phyloP scores from a whole-genome alignment of 495 filamentous ascomycete genomes.

The Xylaria castorea region DNA sequence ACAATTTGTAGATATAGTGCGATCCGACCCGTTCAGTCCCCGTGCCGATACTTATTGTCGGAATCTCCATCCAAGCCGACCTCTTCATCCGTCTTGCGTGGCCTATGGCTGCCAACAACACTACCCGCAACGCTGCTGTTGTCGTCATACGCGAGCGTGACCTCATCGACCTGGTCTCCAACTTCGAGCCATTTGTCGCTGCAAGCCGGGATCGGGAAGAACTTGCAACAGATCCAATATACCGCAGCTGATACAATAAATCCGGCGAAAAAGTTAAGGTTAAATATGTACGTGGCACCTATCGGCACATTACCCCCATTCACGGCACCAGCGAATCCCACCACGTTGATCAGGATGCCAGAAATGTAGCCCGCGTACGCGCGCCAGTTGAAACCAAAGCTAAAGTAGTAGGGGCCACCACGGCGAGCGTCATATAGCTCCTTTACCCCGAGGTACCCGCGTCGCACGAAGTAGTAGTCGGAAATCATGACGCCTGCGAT shows the following conservation, averaged over 20 bases:
- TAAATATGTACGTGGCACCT: conserved; percentile 87
- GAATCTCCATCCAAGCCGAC: conserved; percentile 1
- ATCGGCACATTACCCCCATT: conserved; percentile 67
- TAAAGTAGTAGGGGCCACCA: conserved; percentile 74
- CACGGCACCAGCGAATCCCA: conserved; percentile 87
- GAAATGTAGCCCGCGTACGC: conserved; percentile 83
- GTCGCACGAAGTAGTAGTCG: conserved; percentile 90
- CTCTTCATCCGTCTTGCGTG: conserved; percentile 21
- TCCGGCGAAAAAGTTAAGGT: conserved; percentile 87
- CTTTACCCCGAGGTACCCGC: conserved; percentile 79
- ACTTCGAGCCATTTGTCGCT: conserved; percentile 85
- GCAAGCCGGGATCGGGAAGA: conserved; percentile 75
- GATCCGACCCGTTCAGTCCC: neutral
- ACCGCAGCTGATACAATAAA: conserved; percentile 70
- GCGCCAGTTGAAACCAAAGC: conserved; percentile 78
- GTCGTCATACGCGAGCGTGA: conserved; percentile 55
- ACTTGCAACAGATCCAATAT: conserved; percentile 73
- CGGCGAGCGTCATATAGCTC: conserved; percentile 78
- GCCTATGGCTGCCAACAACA: conserved; percentile 12
- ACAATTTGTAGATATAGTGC: neutral
- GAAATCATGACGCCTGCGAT: conserved; percentile 89
- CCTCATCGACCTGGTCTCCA: conserved; percentile 66
- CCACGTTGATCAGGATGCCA: conserved; percentile 90
- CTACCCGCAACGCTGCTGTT: conserved; percentile 14
- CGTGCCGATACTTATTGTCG: neutral